These are phyloP conservation scores for Hemileccinum rubropunctum DNA, from an alignment of 768 basidiomycete species.

Conservation along the genomic window DNA sequence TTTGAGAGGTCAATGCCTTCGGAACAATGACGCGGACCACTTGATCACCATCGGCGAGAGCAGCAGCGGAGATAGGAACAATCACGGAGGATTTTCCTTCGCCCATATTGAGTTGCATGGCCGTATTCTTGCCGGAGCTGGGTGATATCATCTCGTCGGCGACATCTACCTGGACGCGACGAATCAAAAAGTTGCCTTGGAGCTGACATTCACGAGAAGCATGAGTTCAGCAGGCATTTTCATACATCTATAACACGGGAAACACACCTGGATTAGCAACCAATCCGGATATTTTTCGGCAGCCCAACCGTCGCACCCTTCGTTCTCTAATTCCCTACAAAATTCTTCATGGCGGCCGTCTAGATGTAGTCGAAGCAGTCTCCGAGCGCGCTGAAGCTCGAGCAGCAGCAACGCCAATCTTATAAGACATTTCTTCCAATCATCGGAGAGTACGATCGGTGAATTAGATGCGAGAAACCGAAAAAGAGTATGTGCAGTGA, in stretches of 20 bases:
- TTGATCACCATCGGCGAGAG: constrained; percentile 41
- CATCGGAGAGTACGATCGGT: constrained; percentile 3
- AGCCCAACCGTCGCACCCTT: constrained; percentile 20
- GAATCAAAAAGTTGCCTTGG: constrained; percentile 42
- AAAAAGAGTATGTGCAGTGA: constrained; percentile 33
- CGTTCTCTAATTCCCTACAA: constrained; percentile 23
- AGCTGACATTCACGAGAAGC: constrained; percentile 30
- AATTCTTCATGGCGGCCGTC: constrained; percentile 31
- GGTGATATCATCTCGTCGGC: constrained; percentile 49
- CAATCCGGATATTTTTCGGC: constrained; percentile 35
- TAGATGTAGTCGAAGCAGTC: constrained; percentile 29
- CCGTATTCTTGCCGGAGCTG: constrained; percentile 31
- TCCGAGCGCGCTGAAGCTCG: constrained; percentile 36
- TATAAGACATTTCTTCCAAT: constrained; percentile 33
- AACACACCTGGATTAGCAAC: constrained; percentile 43
- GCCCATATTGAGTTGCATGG: constrained; percentile 56
- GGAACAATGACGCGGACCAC: constrained; percentile 49
- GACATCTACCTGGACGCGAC: constrained; percentile 41
- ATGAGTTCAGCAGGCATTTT: neutral
- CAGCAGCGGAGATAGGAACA: constrained; percentile 40
- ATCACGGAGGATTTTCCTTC: constrained; percentile 53
- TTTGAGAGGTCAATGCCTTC: constrained; percentile 45
- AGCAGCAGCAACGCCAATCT: constrained; percentile 30
- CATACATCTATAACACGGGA: neutral
- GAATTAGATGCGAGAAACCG: constrained; percentile 28